phyloP scores from a whole-genome alignment of 148 eudicot species.

The Chenopodium suecicum region DNA sequence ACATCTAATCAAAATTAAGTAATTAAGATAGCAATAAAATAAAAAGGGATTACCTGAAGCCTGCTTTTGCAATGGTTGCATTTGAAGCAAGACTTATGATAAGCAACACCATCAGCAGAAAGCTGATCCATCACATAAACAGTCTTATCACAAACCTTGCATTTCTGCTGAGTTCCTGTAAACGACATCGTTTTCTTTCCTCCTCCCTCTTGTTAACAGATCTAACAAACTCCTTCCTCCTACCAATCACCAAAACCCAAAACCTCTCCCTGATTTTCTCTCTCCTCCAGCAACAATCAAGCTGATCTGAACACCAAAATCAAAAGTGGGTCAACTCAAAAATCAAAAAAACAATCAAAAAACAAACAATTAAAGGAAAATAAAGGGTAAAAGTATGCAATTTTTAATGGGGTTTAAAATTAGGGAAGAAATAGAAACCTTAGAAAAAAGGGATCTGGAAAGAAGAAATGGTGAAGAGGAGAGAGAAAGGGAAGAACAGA shows the following conservation, averaged over 20 bases:
- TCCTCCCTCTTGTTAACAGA: slow-evolving; percentile 5
- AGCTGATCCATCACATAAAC: slow-evolving; percentile 76
- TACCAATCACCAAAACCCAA: neutral
- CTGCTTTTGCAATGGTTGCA: slow-evolving; percentile 81
- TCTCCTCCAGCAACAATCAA: slow-evolving; percentile 18
- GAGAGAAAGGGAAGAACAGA: neutral
- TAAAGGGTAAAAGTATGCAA: neutral
- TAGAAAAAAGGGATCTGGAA: neutral
- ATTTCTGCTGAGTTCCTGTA: slow-evolving; percentile 75
- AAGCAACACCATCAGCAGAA: slow-evolving; percentile 74
- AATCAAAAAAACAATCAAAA: neutral
- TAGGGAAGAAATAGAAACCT: slow-evolving; percentile 11
- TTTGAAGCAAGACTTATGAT: slow-evolving; percentile 86
- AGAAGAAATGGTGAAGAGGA: slow-evolving; percentile 10
- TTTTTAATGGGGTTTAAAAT: neutral
- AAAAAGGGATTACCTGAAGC: slow-evolving; percentile 49
- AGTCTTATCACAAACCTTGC: slow-evolving; percentile 91
- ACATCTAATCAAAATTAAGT: neutral
- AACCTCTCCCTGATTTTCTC: slow-evolving; percentile 14
- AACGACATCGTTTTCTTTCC: slow-evolving; percentile 54
- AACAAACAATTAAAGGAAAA: neutral
- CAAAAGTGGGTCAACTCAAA: neutral
- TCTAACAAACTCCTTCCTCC: neutral
- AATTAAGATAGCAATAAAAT: neutral
- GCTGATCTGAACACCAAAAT: slow-evolving; percentile 28